phyloP scores from a whole-genome alignment of 73 alveolate genomes.

The Durusdinium trenchii region DNA sequence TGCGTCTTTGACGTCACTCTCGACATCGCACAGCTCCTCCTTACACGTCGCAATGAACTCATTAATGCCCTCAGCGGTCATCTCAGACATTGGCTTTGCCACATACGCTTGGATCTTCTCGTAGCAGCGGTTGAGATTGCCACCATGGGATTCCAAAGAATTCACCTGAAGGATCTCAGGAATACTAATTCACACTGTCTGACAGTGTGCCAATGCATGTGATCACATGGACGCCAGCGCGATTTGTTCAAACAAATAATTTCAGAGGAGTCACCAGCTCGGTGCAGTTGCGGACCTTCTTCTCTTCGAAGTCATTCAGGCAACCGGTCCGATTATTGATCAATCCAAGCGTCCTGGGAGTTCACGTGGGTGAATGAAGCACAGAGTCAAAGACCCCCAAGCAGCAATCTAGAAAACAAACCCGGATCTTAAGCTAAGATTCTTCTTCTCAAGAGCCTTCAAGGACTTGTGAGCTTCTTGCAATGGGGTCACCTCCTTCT shows the following conservation, averaged over 20 bases:
- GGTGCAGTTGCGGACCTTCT: background rate
- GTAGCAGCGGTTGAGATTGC: too few species aligned
- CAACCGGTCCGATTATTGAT: background rate
- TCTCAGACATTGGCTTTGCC: too few species aligned
- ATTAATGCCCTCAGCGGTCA: too few species aligned
- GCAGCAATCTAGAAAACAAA: background rate
- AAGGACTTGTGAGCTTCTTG: background rate
- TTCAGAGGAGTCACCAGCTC: background rate
- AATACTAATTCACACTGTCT: too few species aligned
- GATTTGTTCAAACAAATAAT: background rate
- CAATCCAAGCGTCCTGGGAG: background rate
- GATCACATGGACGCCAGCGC: background rate
- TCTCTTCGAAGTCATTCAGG: background rate
- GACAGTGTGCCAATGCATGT: too few species aligned
- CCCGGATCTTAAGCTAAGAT: background rate
- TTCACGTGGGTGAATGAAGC: background rate
- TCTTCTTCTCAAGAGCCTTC: background rate
- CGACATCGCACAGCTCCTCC: too few species aligned
- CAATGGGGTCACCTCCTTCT: background rate
- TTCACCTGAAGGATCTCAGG: background rate
- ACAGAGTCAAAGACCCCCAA: background rate
- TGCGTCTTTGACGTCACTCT: too few species aligned
- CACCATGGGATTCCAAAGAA: background rate
- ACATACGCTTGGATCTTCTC: too few species aligned
- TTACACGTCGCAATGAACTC: too few species aligned